Percentiles rank a stretch among this genome's conserved stretches.
phyloP scores from a whole-genome alignment of 345 rosid species.

The Gossypium sturtianum region DNA sequence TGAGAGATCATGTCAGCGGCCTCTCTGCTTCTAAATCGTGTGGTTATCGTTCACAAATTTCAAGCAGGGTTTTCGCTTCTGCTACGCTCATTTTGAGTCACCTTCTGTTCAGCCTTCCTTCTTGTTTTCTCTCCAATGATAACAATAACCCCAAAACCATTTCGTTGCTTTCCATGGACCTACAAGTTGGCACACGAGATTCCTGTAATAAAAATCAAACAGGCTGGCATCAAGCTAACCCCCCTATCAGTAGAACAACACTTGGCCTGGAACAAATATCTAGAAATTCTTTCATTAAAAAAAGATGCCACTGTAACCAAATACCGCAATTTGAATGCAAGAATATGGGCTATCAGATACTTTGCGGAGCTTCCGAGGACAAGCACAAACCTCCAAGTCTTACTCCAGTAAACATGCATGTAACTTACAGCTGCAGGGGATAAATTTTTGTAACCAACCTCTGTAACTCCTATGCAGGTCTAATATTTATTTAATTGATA shows the following conservation, averaged over 20 bases:
- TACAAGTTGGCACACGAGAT: neutral
- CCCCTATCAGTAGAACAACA: neutral
- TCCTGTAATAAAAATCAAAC: too few relatives aligned
- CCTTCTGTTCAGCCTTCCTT: too few relatives aligned
- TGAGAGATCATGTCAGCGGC: too few relatives aligned
- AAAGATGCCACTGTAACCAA: slow-evolving; percentile 6
- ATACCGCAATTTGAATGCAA: slow-evolving; percentile 7
- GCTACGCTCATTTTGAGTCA: too few relatives aligned
- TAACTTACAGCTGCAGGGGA: slow-evolving; percentile 14
- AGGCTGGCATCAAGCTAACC: neutral
- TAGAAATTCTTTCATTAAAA: slow-evolving; percentile 5
- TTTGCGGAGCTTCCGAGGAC: slow-evolving; percentile 19
- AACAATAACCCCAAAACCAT: too few relatives aligned
- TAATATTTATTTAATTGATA: neutral
- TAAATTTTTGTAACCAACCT: slow-evolving; percentile 26
- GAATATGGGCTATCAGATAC: neutral
- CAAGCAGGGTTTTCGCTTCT: too few relatives aligned
- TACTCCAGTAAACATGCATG: neutral
- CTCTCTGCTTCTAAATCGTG: too few relatives aligned
- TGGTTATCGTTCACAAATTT: too few relatives aligned
- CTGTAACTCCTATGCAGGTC: slow-evolving; percentile 17
- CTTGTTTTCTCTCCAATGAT: too few relatives aligned
- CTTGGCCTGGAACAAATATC: slow-evolving; percentile 16
- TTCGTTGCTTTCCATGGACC: too few relatives aligned
- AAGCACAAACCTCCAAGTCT: slow-evolving; percentile 8